These are phyloP conservation scores for Naganishia cerealis DNA, from an alignment of 1,284 basidiomycete genomes.

Conservation along the genomic window DNA sequence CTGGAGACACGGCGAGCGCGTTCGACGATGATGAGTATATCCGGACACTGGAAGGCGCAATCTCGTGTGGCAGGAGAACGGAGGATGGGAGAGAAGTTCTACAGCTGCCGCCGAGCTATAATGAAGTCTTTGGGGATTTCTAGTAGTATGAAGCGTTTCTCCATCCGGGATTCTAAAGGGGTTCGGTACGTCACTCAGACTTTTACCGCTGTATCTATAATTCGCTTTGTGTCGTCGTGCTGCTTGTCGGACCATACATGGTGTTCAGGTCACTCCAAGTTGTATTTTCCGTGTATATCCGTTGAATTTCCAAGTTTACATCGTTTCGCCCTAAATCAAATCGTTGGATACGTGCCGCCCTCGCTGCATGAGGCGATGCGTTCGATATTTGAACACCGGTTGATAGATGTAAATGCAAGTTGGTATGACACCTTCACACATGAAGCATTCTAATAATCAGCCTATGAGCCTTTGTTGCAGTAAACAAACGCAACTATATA, in stretches of 20 bases:
- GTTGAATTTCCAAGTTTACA: conserved; percentile 2
- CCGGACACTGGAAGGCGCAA: conserved; percentile 20
- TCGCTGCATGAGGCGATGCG: too few relatives aligned
- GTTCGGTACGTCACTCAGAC: neutral
- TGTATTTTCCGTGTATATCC: conserved; percentile 8
- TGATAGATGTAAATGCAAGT: too few relatives aligned
- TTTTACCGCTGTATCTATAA: conserved; percentile 13
- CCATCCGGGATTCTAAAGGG: neutral
- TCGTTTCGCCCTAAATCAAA: neutral
- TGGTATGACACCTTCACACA: too few relatives aligned
- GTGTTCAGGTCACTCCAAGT: neutral
- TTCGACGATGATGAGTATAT: conserved; percentile 24
- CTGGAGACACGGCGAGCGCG: conserved; percentile 11
- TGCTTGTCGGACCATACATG: neutral
- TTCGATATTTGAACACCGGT: too few relatives aligned
- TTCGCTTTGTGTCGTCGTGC: neutral
- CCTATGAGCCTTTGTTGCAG: too few relatives aligned
- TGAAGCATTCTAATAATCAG: too few relatives aligned
- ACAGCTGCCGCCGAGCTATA: conserved; percentile 20
- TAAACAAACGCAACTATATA: too few relatives aligned
- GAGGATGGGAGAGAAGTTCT: conserved; percentile 5
- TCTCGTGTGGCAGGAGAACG: conserved; percentile 2
- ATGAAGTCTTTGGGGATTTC: conserved; percentile 21
- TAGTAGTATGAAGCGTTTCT: neutral
- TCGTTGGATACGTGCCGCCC: too few relatives aligned